Percentiles rank a stretch among this genome's conserved stretches.
Evolutionary conservation across 768 basidiomycete species (phyloP).

Genomic region (Fistulinella prunicolor): DNA sequence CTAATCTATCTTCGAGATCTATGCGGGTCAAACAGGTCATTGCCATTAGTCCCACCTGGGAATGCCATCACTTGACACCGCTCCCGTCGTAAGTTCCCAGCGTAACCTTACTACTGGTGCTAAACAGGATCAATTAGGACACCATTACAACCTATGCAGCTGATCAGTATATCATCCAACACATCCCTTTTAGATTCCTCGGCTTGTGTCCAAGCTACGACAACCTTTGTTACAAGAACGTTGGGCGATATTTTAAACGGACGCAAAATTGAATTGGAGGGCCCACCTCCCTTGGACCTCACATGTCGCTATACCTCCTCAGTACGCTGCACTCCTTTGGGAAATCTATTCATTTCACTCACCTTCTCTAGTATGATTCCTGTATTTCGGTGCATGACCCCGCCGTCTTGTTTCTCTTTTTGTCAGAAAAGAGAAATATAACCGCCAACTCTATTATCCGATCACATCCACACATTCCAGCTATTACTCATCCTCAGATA

Average conservation of each 20-base stretch:
- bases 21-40: constrained; percentile 57
- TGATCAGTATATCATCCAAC: constrained; percentile 43
- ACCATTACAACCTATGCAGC: constrained; percentile 46
- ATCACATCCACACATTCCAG: constrained; percentile 57
- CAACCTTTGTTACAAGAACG: constrained; percentile 50
- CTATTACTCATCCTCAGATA: constrained; percentile 46
- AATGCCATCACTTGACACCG: constrained; percentile 40
- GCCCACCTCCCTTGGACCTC: constrained; percentile 56
- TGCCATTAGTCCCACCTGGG: constrained; percentile 70
- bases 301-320: constrained; percentile 44
- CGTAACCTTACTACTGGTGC: neutral
- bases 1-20: constrained; percentile 43
- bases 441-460: constrained; percentile 35
- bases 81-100: constrained; percentile 41
- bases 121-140: constrained; percentile 33
- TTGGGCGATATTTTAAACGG: constrained; percentile 52
- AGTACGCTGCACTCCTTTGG: constrained; percentile 33
- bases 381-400: constrained; percentile 20
- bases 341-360: constrained; percentile 2
- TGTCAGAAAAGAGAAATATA: constrained; percentile 46
- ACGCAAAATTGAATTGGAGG: constrained; percentile 32
- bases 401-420: constrained; percentile 43
- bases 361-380: constrained; percentile 8
- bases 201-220: constrained; percentile 40
- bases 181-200: constrained; percentile 38